Percentiles rank a stretch among this genome's conserved stretches.
Conservation (phyloP, 2,329 filamentous ascomycete species). For the Penicillium sp. region DNA sequence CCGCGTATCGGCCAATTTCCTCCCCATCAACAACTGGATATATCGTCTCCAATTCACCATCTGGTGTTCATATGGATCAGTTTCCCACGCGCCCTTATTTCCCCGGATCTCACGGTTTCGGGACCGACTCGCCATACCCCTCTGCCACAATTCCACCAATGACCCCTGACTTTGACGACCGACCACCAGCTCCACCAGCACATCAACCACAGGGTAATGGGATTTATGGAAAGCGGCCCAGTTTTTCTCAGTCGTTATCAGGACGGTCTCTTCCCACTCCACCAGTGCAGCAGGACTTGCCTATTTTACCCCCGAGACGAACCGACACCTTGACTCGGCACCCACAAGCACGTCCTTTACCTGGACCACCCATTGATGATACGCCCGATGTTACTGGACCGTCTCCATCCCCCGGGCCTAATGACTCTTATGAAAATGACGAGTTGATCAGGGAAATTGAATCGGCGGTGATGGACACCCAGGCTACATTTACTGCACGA, state of each 20-base stretch:
- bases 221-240: conserved; percentile 25
- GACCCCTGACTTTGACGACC: conserved; percentile 25
- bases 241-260: conserved; percentile 29
- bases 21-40: conserved; percentile 21
- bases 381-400: conserved; percentile 29
- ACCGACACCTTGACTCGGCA: conserved; percentile 53
- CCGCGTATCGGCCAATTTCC: conserved; percentile 27
- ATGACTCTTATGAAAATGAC: conserved; percentile 42
- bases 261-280: conserved; percentile 45
- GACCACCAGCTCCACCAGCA: conserved; percentile 33
- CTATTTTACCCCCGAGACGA: conserved; percentile 48
- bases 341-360: conserved; percentile 56
- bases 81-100: conserved; percentile 24
- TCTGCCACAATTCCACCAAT: conserved; percentile 19
- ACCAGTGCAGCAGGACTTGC: conserved; percentile 49
- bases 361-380: conserved; percentile 51
- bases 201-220: conserved; percentile 28
- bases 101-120: conserved; percentile 20
- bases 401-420: background rate
- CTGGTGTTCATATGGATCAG: conserved; percentile 13
- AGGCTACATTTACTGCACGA: conserved; percentile 18
- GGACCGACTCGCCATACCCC: conserved; percentile 24
- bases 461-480: conserved; percentile 45
- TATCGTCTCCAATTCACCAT: conserved; percentile 23
- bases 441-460: conserved; percentile 57